Evolutionary conservation across 352 stramenopile genomes (phyloP).

Genomic region (Phytophthora pseudosyringae): DNA sequence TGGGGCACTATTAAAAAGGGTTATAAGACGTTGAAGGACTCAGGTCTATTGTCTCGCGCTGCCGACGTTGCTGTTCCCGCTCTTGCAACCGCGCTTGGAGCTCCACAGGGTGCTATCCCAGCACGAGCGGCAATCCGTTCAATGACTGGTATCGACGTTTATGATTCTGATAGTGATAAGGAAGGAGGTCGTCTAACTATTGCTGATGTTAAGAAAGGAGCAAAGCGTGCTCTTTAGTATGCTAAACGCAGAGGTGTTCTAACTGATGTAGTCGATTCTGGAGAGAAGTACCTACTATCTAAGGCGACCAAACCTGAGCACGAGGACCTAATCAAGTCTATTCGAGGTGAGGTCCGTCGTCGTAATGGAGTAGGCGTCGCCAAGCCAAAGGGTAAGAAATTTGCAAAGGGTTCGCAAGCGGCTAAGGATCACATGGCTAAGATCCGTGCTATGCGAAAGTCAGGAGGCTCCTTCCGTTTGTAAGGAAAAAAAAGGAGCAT

Average conservation of each 20-base stretch:
- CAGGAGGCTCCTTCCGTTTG: no score
- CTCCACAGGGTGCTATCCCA: not conserved
- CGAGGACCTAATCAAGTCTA: no score
- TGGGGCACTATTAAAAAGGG: constrained; percentile 28
- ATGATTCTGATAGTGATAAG: not conserved
- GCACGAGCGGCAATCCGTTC: not conserved
- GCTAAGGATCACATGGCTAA: constrained; percentile 11
- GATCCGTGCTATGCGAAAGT: constrained; percentile 2
- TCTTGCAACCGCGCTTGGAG: constrained; percentile 1
- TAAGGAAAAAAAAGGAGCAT: constrained; percentile 6
- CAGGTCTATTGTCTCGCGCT: not conserved
- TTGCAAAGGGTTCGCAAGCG: not conserved
- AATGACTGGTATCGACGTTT: not conserved
- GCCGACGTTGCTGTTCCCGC: constrained; percentile 1
- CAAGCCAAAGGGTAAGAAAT: not conserved
- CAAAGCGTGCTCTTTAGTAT: constrained; percentile 12
- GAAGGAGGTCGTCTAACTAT: not conserved
- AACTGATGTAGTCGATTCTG: constrained; percentile 13
- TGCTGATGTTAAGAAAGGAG: constrained; percentile 9
- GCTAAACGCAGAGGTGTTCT: constrained; percentile 13
- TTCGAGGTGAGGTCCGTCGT: not conserved
- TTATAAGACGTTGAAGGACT: constrained; percentile 25
- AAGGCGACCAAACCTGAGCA: no score
- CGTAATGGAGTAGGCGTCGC: constrained; percentile 15
- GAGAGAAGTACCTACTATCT: not conserved